A percentile compares a stretch with the other conserved stretches of the same genome.
These are phyloP conservation scores for Penicillium parvum DNA, from an alignment of 495 filamentous ascomycete genomes.

Conservation along the genomic window DNA sequence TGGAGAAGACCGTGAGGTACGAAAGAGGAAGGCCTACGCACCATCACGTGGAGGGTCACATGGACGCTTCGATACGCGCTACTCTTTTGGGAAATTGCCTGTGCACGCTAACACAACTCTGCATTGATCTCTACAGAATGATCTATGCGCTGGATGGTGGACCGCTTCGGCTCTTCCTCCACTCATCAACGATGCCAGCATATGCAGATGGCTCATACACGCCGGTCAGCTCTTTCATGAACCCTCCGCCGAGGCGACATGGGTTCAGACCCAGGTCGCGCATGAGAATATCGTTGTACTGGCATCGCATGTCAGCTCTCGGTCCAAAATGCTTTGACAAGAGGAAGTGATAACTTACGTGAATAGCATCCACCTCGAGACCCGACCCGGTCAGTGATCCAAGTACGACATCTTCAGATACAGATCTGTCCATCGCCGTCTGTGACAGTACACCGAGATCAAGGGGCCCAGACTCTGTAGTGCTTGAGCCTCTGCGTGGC, in stretches of 20 bases:
- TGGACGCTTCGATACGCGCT: too few relatives aligned
- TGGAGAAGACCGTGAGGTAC: constrained; percentile 1
- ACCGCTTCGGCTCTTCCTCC: constrained; percentile 9
- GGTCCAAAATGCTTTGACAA: too few relatives aligned
- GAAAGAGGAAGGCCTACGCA: constrained; percentile 21
- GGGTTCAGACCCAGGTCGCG: constrained; percentile 29
- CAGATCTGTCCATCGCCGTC: constrained; percentile 10
- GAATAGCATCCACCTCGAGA: constrained; percentile 27
- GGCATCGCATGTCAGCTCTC: background rate
- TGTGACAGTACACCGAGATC: constrained; percentile 7
- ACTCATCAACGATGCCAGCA: constrained; percentile 30
- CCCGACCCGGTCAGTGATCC: constrained; percentile 23
- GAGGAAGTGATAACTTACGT: constrained; percentile 10
- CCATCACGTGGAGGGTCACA: constrained; percentile 11
- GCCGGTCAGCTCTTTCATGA: constrained; percentile 22
- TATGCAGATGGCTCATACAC: constrained; percentile 28
- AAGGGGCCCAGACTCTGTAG: background rate
- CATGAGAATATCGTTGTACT: constrained; percentile 34
- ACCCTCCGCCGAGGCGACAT: constrained; percentile 22
- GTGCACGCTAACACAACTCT: too few relatives aligned
- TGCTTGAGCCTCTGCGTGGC: background rate
- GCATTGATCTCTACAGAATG: too few relatives aligned
- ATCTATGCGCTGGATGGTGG: background rate
- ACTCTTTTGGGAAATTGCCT: background rate
- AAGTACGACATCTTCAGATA: constrained; percentile 29